A percentile compares a stretch with the other conserved stretches of the same genome.
Conservation (phyloP, 441 rosid species). For the Mallotus repandus region DNA sequence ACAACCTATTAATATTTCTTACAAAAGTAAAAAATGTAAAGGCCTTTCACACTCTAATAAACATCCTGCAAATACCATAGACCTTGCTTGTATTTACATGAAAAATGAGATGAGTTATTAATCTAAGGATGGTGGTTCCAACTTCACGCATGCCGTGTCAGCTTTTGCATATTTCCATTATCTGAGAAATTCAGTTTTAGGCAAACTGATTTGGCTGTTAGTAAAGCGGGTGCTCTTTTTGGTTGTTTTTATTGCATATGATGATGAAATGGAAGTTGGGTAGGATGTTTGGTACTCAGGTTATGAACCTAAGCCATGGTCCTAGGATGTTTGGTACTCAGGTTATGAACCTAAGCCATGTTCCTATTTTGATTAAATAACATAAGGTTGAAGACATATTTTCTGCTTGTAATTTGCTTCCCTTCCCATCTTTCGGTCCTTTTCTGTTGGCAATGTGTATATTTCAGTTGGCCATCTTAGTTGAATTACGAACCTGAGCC, state of each 20-base stretch:
- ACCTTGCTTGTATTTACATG: no score
- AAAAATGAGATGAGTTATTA: not conserved
- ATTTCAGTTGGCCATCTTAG: no score
- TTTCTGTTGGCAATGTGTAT: no score
- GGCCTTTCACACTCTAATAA: not conserved
- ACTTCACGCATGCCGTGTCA: not conserved
- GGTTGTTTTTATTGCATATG: not conserved
- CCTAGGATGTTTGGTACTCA: not conserved
- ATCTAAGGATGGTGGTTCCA: not conserved
- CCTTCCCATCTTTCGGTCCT: no score
- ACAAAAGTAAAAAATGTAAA: constrained; percentile 1
- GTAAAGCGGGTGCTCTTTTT: not conserved
- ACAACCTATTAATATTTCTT: constrained; percentile 44
- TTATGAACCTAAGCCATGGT: no score
- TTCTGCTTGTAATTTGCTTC: no score
- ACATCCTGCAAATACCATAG: not conserved
- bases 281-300: not conserved
- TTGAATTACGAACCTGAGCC: no score
- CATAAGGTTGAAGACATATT: no score
- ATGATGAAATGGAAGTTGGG: not conserved
- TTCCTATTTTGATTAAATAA: no score
- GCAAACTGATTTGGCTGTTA: not conserved
- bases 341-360: no score
- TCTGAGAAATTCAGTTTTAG: not conserved
- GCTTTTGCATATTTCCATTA: not conserved